These are phyloP conservation scores for Lithohypha guttulata DNA, from an alignment of 2,329 filamentous ascomycete genomes.

Conservation along the genomic window DNA sequence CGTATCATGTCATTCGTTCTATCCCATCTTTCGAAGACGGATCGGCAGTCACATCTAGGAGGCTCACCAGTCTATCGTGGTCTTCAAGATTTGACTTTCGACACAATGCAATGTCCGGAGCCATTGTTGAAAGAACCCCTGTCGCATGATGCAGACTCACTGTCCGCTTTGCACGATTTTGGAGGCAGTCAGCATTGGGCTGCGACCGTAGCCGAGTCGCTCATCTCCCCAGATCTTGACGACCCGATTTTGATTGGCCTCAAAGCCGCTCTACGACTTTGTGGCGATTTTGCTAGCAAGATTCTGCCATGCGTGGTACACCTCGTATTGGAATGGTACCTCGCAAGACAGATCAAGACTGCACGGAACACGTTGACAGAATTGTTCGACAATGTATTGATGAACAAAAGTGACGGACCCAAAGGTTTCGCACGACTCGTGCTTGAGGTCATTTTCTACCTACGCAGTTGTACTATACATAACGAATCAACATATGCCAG, in stretches of 20 bases:
- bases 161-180: background rate
- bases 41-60: background rate
- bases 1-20: constrained; percentile 4
- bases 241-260: constrained; percentile 62
- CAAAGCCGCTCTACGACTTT: constrained; percentile 51
- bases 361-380: constrained; percentile 56
- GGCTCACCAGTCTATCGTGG: constrained; percentile 26
- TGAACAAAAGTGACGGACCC: constrained; percentile 25
- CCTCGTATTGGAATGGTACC: constrained; percentile 55
- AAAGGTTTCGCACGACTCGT: constrained; percentile 60
- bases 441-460: constrained; percentile 70
- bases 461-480: constrained; percentile 68
- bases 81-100: constrained; percentile 5
- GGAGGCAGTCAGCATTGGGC: constrained; percentile 43
- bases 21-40: background rate
- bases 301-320: constrained; percentile 79
- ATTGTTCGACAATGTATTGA: constrained; percentile 47
- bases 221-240: constrained; percentile 49
- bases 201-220: constrained; percentile 47
- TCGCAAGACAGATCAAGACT: constrained; percentile 47
- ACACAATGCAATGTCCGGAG: background rate
- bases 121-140: background rate
- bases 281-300: constrained; percentile 60
- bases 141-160: background rate
- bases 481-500: constrained; percentile 70